Evolutionary conservation across 164 flowering plant species (phyloP).

Genomic region (Cinnamomum chago): DNA sequence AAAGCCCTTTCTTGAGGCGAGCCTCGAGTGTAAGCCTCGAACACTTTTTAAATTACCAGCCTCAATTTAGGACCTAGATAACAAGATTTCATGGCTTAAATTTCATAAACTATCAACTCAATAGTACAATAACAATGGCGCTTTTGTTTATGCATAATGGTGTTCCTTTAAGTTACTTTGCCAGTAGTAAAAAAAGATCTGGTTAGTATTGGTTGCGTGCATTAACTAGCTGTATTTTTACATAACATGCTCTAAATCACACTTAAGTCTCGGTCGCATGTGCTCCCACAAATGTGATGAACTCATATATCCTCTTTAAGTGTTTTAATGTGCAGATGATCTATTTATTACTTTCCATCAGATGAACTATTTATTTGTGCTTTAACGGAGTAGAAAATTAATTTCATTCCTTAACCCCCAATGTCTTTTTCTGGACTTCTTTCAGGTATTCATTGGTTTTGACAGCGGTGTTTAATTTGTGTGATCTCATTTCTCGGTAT

Average conservation of each 20-base stretch:
- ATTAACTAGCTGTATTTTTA: background rate
- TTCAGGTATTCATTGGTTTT: slow-evolving; percentile 74
- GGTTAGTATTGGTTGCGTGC: too few relatives aligned
- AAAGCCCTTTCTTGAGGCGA: too few relatives aligned
- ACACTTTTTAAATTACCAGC: background rate
- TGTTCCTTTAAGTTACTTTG: too few relatives aligned
- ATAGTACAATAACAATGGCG: too few relatives aligned
- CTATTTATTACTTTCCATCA: too few relatives aligned
- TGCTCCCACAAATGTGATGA: too few relatives aligned
- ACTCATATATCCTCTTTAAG: background rate
- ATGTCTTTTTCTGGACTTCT: background rate
- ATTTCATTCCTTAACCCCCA: background rate
- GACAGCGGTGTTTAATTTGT: slow-evolving; percentile 61
- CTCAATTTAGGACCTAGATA: background rate
- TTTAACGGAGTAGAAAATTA: background rate
- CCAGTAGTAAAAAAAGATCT: too few relatives aligned
- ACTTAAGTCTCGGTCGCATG: background rate
- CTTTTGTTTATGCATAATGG: too few relatives aligned
- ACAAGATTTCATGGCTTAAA: background rate
- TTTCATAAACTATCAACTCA: background rate
- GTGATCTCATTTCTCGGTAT: slow-evolving; percentile 69
- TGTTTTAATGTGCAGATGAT: background rate
- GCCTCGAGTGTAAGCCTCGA: too few relatives aligned
- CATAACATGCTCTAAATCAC: background rate
- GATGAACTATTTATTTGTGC: background rate